A percentile compares a stretch with the other conserved stretches of the same genome.
phyloP scores from a whole-genome alignment of 2,329 filamentous ascomycete genomes.

The Ceratocystis destructans region DNA sequence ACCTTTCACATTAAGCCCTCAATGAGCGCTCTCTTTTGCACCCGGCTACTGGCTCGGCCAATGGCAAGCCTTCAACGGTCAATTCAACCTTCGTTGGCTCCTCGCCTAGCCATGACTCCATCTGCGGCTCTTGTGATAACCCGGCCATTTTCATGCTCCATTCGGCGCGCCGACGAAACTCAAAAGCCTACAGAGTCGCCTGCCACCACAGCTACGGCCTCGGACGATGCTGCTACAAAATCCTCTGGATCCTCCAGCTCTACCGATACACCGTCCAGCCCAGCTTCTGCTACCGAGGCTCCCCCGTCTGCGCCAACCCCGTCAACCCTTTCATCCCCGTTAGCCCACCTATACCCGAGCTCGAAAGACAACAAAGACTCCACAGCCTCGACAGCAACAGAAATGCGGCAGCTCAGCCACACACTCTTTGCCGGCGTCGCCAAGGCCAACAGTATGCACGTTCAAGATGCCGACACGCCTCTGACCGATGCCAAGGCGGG shows the following conservation, averaged over 20 bases:
- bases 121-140: constrained; percentile 13
- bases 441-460: not conserved
- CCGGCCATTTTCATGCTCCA: constrained; percentile 21
- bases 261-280: not conserved
- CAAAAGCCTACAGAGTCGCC: not conserved
- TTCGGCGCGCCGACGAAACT: constrained; percentile 17
- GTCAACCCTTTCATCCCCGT: constrained; percentile 10
- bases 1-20: not conserved
- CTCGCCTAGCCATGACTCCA: not conserved
- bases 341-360: constrained; percentile 5
- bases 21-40: constrained; percentile 19
- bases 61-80: constrained; percentile 6
- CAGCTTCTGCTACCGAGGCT: not conserved
- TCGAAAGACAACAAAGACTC: not conserved
- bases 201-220: not conserved
- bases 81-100: not conserved
- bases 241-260: not conserved
- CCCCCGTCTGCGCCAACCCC: constrained; percentile 4
- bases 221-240: not conserved
- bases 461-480: constrained; percentile 11
- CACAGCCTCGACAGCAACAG: not conserved
- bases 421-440: not conserved
- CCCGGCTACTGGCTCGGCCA: constrained; percentile 16
- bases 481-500: constrained; percentile 14
- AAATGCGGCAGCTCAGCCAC: constrained; percentile 7